Evolutionary conservation across 73 alveolate genomes (phyloP), one percentile per base, ranked within the genome.

Genomic region (Paramecium primaurelia): DNA sequence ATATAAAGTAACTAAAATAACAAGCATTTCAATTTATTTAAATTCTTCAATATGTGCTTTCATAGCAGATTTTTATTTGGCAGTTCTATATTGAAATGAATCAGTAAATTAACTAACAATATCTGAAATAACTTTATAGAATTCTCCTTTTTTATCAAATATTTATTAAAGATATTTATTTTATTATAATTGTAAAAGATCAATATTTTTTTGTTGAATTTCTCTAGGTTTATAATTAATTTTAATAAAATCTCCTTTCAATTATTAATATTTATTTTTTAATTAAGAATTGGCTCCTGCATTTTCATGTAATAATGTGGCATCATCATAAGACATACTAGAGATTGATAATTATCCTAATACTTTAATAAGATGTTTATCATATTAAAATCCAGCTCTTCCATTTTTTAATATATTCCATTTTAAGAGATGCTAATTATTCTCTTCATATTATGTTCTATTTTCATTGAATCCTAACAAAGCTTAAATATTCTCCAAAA

Each of bases 41-140:
- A 73, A 89, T 40, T 47, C 44, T 6, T 89, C 92, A 26, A 45
- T 37, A n/a, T 89, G 84, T 20, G 49, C 54, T 71, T 89, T 89
- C 69, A 89, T 58, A 3, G 94, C 88, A 45, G 92, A 42, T 73
- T 88, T 89, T 11, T 71, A 34, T 58, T 89, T 89, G 3, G 71
- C 94, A 18, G 32, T 51, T 16, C 86, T 69, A 49, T 89, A 89
- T 89, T 89, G 30, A 22, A 25, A 20, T 22, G 94, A 64, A 89
- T 89, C 94, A 4, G 71, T 73, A 34, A 89, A 71, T 71, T 71
- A 22, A 9, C 58, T 47, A 2, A 51, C 40, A 26, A 89, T 38
- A 10, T 71, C 94, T 5, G 77, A 22, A 45, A 38, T 59, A 45
- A 89, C 51, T 37, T 40, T 71, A 22, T 71, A 89, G 34, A 89